Base-by-base conservation (phyloP, 2,329 filamentous ascomycete species). In the Colletotrichum sp. region DNA sequence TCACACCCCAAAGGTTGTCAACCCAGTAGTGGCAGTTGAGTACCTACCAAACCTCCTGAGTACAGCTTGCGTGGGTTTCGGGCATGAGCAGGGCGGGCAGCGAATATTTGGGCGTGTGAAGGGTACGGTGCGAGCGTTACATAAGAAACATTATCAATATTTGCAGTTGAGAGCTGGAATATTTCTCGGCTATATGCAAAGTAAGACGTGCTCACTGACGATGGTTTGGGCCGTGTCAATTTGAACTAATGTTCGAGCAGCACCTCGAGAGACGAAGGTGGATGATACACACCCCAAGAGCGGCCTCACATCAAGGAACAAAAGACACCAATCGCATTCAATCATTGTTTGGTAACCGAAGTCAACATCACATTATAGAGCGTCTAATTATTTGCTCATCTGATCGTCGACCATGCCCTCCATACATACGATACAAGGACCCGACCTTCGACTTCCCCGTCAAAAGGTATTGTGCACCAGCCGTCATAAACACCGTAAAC, bases 301-400 rank as follows among this genome's bases (percentile, higher is more conserved):
- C 52, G 12, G 21, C 6, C 52, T 62, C 28, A 24, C 9, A 13
- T n/a, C 65, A 24, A 10, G 34, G 44, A n/a, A 24, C 7, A 57
- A 21, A 57, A 12, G 44, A 49, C n/a, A 21, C 2, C 44, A 49
- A 49, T 7, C n/a, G 18, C 44, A 49, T 49, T 49, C 66, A 21
- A 26, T 13, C 15, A 60, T 69, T 64, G 30, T 63, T 70, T 70
- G 57, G 63, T 73, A 76, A 55, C 39, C 62, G 36, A 26, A 67
- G 75, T 32, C 75, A 76, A 78, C 68, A 76, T 78, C 77, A 77
- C 77, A 78, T 78, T 78, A 78, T 62, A 76, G 71, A 78, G 77
- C 77, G 69, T 76, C 76, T 77, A 77, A 75, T 77, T 72, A 70
- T 76, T 76, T 78, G 77, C 77, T 69, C 76, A 62, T 78, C 77